Percentiles rank a stretch among this genome's conserved stretches.
Conservation (phyloP, 169 alveolate species). For the Plasmodium gaboni region DNA sequence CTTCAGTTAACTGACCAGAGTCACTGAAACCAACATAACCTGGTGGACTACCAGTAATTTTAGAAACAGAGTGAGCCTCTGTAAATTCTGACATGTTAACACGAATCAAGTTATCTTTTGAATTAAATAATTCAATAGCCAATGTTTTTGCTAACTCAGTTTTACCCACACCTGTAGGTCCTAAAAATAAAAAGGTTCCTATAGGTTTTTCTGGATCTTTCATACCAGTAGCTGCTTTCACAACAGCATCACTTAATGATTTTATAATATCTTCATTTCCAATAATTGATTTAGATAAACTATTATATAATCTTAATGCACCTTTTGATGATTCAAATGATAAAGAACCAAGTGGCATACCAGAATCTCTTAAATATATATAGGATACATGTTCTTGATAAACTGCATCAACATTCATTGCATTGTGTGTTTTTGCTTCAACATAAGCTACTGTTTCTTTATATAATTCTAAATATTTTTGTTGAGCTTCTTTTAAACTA, state of each 20-base stretch:
- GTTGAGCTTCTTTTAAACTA: constrained; percentile 40
- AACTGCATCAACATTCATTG: constrained; percentile 75
- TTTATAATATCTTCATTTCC: constrained; percentile 86
- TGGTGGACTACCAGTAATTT: constrained; percentile 85
- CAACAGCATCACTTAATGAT: constrained; percentile 81
- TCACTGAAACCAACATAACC: constrained; percentile 87
- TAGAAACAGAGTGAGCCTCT: constrained; percentile 82
- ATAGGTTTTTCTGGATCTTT: constrained; percentile 76
- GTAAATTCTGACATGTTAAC: constrained; percentile 83
- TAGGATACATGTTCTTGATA: constrained; percentile 76
- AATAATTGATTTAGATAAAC: constrained; percentile 80
- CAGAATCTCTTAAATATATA: constrained; percentile 75
- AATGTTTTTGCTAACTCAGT: constrained; percentile 73
- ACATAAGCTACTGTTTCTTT: constrained; percentile 71
- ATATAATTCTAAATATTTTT: constrained; percentile 34
- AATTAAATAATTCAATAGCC: constrained; percentile 68
- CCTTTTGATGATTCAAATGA: constrained; percentile 75
- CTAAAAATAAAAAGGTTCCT: constrained; percentile 80
- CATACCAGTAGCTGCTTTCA: constrained; percentile 74
- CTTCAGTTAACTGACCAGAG: constrained; percentile 86
- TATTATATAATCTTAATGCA: constrained; percentile 79
- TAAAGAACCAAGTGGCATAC: constrained; percentile 76
- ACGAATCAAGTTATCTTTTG: constrained; percentile 60
- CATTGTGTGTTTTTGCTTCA: constrained; percentile 73
- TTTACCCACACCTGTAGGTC: constrained; percentile 83